Evolutionary conservation across 169 alveolate species (phyloP).

Genomic region (Babesia sp.): DNA sequence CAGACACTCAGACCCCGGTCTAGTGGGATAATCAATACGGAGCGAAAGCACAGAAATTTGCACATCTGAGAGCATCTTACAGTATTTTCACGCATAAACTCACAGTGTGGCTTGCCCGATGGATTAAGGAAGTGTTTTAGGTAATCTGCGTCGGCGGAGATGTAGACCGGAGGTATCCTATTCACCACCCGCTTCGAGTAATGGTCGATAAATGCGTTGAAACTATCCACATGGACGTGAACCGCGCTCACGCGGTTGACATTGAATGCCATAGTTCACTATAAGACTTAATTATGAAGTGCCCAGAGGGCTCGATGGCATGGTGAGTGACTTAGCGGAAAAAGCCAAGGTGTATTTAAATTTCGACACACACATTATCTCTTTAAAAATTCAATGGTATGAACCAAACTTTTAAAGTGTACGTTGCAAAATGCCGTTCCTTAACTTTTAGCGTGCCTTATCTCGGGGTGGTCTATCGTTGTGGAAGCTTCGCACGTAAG

Average conservation of each 20-base stretch:
- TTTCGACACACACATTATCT: too few species aligned
- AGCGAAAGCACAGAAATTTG: constrained; percentile 51
- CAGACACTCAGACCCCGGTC: constrained; percentile 73
- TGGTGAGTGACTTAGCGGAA: background rate
- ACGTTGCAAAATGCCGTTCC: too few species aligned
- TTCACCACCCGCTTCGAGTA: constrained; percentile 57
- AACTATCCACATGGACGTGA: constrained; percentile 66
- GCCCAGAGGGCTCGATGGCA: background rate
- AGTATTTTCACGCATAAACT: background rate
- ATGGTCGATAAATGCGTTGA: constrained; percentile 65
- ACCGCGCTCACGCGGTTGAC: constrained; percentile 43
- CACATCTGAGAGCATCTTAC: constrained; percentile 25
- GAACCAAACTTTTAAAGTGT: too few species aligned
- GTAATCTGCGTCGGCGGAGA: constrained; percentile 49
- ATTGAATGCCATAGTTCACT: constrained; percentile 46
- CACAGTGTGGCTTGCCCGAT: constrained; percentile 53
- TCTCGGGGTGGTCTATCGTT: too few species aligned
- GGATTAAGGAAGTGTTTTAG: constrained; percentile 50
- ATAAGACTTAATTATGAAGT: background rate
- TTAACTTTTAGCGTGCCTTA: too few species aligned
- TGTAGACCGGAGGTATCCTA: constrained; percentile 69
- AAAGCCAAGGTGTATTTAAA: too few species aligned
- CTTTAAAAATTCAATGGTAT: too few species aligned
- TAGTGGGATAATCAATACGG: constrained; percentile 63
- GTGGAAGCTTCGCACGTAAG: too few species aligned